Evolutionary conservation across 768 basidiomycete species (phyloP).

Genomic region (Mycena floridula): DNA sequence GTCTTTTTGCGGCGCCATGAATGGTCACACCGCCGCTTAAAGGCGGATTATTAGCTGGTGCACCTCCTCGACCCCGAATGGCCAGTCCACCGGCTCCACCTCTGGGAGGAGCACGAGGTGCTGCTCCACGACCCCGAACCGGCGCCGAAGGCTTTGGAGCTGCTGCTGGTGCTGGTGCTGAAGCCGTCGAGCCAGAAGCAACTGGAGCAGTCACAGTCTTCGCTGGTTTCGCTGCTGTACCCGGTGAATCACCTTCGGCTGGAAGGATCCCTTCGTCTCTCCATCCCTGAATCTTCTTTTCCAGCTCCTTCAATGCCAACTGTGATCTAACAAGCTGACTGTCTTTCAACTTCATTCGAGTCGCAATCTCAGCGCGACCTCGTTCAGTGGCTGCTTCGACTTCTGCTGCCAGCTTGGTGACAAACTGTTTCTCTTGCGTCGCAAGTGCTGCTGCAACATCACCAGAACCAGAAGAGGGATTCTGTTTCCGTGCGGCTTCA

Average conservation of each 20-base stretch:
- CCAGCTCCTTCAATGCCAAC: slow-evolving; percentile 60
- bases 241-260: slow-evolving; percentile 23
- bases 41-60: slow-evolving; percentile 13
- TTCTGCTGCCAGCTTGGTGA: slow-evolving; percentile 46
- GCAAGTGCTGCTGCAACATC: slow-evolving; percentile 44
- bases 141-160: slow-evolving; percentile 14
- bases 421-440: slow-evolving; percentile 38
- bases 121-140: slow-evolving; percentile 17
- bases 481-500: slow-evolving; percentile 37
- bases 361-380: slow-evolving; percentile 56
- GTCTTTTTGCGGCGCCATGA: slow-evolving; percentile 6
- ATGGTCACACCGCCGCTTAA: slow-evolving; percentile 4
- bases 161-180: slow-evolving; percentile 16
- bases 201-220: too few species aligned
- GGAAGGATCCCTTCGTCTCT: slow-evolving; percentile 44
- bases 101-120: slow-evolving; percentile 11
- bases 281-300: slow-evolving; percentile 55
- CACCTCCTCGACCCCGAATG: slow-evolving; percentile 28
- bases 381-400: slow-evolving; percentile 62
- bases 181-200: slow-evolving; percentile 12
- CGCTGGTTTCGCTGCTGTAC: slow-evolving; percentile 12
- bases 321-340: slow-evolving; percentile 57
- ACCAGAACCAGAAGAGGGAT: slow-evolving; percentile 19
- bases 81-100: slow-evolving; percentile 25
- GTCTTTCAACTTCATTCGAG: slow-evolving; percentile 68